Evolutionary conservation across 2,329 filamentous ascomycete genomes (phyloP).

Genomic region (Epichloe festucae): DNA sequence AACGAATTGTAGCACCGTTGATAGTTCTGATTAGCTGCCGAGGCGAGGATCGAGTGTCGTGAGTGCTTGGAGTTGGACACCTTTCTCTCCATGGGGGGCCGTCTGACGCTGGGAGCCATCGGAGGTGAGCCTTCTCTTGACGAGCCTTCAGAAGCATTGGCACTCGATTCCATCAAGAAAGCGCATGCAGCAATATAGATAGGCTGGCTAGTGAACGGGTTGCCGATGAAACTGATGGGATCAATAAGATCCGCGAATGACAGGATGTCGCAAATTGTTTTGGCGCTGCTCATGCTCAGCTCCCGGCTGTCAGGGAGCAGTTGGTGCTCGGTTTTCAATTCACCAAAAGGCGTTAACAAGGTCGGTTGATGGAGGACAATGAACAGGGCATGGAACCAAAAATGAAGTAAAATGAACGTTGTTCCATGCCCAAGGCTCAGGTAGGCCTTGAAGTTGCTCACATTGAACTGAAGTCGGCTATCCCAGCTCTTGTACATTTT

Average conservation of each 20-base stretch:
- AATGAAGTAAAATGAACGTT: slow-evolving; percentile 75
- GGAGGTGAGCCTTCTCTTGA: slow-evolving; percentile 43
- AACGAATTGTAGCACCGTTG: slow-evolving; percentile 76
- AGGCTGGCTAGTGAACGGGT: slow-evolving; percentile 79
- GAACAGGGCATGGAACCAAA: slow-evolving; percentile 81
- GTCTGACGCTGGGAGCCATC: slow-evolving; percentile 3
- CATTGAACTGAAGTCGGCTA: slow-evolving; percentile 66
- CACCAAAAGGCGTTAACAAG: slow-evolving; percentile 62
- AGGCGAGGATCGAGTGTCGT: slow-evolving; percentile 65
- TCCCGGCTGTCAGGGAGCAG: slow-evolving; percentile 71
- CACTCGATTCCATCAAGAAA: slow-evolving; percentile 70
- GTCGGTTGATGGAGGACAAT: slow-evolving; percentile 78
- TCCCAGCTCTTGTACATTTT: slow-evolving; percentile 60
- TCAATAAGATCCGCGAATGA: slow-evolving; percentile 79
- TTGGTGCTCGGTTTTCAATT: slow-evolving; percentile 47
- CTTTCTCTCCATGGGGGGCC: slow-evolving; percentile 7
- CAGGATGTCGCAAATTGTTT: slow-evolving; percentile 81
- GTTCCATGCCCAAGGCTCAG: slow-evolving; percentile 70
- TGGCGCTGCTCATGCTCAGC: slow-evolving; percentile 74
- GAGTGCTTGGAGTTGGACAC: slow-evolving; percentile 26
- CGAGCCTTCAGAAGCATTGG: slow-evolving; percentile 50
- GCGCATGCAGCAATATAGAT: slow-evolving; percentile 88
- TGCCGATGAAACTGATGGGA: slow-evolving; percentile 73
- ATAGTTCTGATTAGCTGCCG: slow-evolving; percentile 76
- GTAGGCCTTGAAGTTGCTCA: slow-evolving; percentile 75